phyloP scores from a whole-genome alignment of 2,329 filamentous ascomycete genomes.

The Hypoxylon sp. region DNA sequence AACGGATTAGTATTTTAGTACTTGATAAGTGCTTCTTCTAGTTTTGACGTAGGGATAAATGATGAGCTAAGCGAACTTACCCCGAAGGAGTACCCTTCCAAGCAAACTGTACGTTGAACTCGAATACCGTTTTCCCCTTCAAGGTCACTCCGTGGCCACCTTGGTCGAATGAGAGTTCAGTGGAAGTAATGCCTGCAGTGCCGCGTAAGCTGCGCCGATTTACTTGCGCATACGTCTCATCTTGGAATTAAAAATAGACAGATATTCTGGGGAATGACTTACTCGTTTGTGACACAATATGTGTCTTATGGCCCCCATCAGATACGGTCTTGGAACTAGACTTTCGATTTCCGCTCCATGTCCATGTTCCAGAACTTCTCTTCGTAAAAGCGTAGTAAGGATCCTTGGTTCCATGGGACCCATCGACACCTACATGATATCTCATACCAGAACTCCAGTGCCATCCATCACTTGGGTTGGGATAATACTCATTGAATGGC shows the following conservation, averaged over 20 bases:
- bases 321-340: neutral
- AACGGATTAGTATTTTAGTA: neutral
- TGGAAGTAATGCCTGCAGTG: neutral
- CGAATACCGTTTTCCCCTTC: conserved; percentile 1
- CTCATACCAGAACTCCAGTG: neutral
- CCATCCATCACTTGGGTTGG: neutral
- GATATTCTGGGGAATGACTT: neutral
- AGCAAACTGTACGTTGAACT: neutral
- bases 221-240: neutral
- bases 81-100: neutral
- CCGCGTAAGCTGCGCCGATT: neutral
- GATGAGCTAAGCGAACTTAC: neutral
- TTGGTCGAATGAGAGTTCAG: neutral
- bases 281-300: neutral
- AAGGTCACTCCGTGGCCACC: neutral
- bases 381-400: neutral
- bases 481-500: neutral
- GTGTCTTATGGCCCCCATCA: neutral
- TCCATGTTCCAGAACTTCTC: neutral
- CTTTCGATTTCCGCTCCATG: neutral
- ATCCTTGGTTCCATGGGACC: neutral
- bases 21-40: neutral
- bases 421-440: neutral
- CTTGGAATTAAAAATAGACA: neutral
- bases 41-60: neutral